phyloP scores from a whole-genome alignment of 2,329 filamentous ascomycete species.

The Apiospora kogelbergensis region DNA sequence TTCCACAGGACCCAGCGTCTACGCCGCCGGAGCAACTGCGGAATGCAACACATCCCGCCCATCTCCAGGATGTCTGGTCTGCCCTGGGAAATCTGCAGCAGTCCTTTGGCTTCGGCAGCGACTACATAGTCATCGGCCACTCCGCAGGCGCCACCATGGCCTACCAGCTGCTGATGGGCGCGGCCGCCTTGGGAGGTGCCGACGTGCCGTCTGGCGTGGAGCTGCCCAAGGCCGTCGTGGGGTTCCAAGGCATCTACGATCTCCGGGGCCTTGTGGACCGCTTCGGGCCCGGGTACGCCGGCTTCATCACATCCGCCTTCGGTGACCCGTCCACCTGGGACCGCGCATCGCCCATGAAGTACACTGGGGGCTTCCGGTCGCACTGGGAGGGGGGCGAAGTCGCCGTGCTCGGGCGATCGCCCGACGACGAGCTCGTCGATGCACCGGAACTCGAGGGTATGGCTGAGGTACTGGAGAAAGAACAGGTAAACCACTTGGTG shows the following conservation, averaged over 20 bases:
- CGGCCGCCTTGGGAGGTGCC: slow-evolving; percentile 26
- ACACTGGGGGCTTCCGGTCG: slow-evolving; percentile 39
- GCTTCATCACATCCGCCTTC: slow-evolving; percentile 62
- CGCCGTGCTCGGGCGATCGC: slow-evolving; percentile 43
- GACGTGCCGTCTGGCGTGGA: slow-evolving; percentile 27
- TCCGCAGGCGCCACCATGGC: slow-evolving; percentile 64
- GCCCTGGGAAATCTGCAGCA: slow-evolving; percentile 51
- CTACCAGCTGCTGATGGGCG: slow-evolving; percentile 57
- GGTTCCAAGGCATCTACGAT: slow-evolving; percentile 68
- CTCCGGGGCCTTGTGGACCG: slow-evolving; percentile 52
- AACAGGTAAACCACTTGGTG: slow-evolving; percentile 36
- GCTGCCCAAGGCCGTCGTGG: slow-evolving; percentile 54
- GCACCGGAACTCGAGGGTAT: slow-evolving; percentile 59
- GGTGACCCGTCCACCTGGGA: slow-evolving; percentile 52
- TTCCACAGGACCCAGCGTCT: slow-evolving; percentile 42
- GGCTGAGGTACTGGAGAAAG: slow-evolving; percentile 45
- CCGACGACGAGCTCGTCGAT: slow-evolving; percentile 51
- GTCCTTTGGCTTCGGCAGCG: slow-evolving; percentile 40
- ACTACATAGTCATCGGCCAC: slow-evolving; percentile 61
- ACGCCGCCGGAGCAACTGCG: slow-evolving; percentile 34
- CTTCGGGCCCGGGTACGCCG: slow-evolving; percentile 49
- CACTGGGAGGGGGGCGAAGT: slow-evolving; percentile 34
- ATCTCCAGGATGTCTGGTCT: slow-evolving; percentile 55
- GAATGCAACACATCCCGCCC: slow-evolving; percentile 57
- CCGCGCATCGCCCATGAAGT: slow-evolving; percentile 52